Conservation (phyloP, 768 basidiomycete genomes). For the Hebeloma cylindrosporum region DNA sequence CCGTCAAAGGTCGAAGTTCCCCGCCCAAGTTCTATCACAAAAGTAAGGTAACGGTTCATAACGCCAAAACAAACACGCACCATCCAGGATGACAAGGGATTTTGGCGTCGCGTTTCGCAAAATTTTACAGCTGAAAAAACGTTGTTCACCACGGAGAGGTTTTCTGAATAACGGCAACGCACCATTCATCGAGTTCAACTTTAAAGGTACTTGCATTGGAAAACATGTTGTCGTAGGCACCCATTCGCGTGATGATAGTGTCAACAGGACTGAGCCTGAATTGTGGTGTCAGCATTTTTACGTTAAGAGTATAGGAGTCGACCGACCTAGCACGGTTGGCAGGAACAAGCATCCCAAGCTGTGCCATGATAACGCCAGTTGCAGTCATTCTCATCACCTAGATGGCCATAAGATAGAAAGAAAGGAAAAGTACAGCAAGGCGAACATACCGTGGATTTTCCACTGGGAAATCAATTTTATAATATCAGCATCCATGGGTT, state of each 20-base stretch:
- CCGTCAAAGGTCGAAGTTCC: conserved; percentile 97
- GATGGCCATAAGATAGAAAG: conserved; percentile 2
- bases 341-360: conserved; percentile 94
- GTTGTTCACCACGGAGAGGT: neutral
- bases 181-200: conserved; percentile 98
- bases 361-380: conserved; percentile 91
- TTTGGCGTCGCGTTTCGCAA: conserved; percentile 90
- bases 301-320: conserved; percentile 2
- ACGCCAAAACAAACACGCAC: conserved; percentile 42
- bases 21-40: conserved; percentile 75
- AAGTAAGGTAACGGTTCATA: conserved; percentile 13
- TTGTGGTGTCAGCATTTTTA: neutral
- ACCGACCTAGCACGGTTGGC: conserved; percentile 74
- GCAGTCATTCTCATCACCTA: conserved; percentile 96
- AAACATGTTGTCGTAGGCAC: conserved; percentile 98
- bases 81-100: conserved; percentile 93
- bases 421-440: neutral
- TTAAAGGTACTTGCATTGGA: conserved; percentile 95
- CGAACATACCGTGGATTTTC: conserved; percentile 39
- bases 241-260: conserved; percentile 94
- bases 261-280: conserved; percentile 84
- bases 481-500: neutral
- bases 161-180: conserved; percentile 9
- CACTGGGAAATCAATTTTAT: conserved; percentile 20
- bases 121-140: conserved; percentile 74